phyloP scores from a whole-genome alignment of 176 grass and related monocot species.

The Lolium perenne region DNA sequence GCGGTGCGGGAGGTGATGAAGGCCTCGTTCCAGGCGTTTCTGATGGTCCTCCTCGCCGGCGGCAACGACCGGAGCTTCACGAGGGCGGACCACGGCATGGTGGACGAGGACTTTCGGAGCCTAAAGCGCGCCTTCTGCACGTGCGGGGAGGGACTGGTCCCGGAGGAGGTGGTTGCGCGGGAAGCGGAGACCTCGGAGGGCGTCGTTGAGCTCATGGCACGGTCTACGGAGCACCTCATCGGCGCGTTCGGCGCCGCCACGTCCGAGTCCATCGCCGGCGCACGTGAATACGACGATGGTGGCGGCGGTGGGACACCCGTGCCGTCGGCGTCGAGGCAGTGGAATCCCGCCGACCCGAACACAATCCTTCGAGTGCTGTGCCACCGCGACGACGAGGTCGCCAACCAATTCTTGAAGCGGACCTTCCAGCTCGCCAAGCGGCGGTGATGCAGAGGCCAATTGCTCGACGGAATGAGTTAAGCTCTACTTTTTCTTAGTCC shows the following conservation, averaged over 20 bases:
- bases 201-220: constrained; percentile 71
- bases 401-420: constrained; percentile 86
- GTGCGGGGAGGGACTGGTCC: constrained; percentile 65
- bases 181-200: constrained; percentile 60
- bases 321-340: constrained; percentile 72
- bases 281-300: constrained; percentile 12
- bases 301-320: constrained; percentile 29
- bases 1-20: constrained; percentile 73
- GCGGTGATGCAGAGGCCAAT: constrained; percentile 37
- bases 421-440: constrained; percentile 82
- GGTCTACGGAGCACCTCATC: constrained; percentile 64
- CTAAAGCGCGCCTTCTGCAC: constrained; percentile 80
- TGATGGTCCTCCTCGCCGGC: constrained; percentile 78
- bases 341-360: constrained; percentile 72
- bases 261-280: constrained; percentile 60
- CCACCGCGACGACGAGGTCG: constrained; percentile 76
- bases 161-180: constrained; percentile 63
- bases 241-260: constrained; percentile 63
- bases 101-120: constrained; percentile 79
- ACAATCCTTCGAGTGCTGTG: constrained; percentile 86
- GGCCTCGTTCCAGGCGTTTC: constrained; percentile 68
- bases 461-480: background rate
- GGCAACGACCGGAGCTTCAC: constrained; percentile 69
- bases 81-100: constrained; percentile 53
- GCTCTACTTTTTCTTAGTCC: background rate